Conservation (phyloP, 176 grass and related monocot genomes). For the Aegilops sharonensis region DNA sequence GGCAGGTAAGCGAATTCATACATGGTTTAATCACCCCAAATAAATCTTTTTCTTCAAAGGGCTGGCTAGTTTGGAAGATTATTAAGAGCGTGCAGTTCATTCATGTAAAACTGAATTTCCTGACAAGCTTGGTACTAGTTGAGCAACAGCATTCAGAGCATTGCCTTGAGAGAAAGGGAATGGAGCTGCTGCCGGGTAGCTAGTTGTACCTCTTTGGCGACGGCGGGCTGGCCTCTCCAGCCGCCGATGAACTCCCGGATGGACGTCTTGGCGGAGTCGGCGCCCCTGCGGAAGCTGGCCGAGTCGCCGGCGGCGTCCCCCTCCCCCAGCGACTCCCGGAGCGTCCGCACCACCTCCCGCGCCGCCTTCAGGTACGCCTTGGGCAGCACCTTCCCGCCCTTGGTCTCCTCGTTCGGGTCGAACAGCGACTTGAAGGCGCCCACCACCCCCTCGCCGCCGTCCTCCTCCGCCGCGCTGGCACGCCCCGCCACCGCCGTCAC, state of each 20-base stretch:
- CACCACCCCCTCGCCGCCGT: constrained; percentile 30
- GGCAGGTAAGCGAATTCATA: neutral
- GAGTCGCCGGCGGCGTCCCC: constrained; percentile 51
- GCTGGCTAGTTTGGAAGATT: no score
- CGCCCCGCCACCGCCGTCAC: neutral
- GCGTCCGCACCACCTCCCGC: constrained; percentile 88
- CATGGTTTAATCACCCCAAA: neutral
- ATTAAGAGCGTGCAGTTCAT: neutral
- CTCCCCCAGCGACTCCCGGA: constrained; percentile 75
- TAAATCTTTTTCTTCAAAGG: neutral
- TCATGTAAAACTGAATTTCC: no score
- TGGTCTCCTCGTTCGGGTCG: constrained; percentile 83
- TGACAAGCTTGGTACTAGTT: neutral
- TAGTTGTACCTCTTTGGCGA: constrained; percentile 58
- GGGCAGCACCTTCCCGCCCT: constrained; percentile 70
- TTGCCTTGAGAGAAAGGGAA: neutral
- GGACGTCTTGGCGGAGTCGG: constrained; percentile 81
- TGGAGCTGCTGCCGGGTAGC: neutral
- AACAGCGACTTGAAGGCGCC: constrained; percentile 81
- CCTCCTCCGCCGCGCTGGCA: constrained; percentile 40
- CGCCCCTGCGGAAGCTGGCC: constrained; percentile 68
- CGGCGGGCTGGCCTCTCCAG: constrained; percentile 68
- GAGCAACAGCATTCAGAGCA: neutral
- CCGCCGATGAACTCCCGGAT: constrained; percentile 75
- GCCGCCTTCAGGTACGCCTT: constrained; percentile 90